Percentiles rank a stretch among this genome's conserved stretches.
Conservation (phyloP, 2,329 filamentous ascomycete species). For the Aspergillus ruber region DNA sequence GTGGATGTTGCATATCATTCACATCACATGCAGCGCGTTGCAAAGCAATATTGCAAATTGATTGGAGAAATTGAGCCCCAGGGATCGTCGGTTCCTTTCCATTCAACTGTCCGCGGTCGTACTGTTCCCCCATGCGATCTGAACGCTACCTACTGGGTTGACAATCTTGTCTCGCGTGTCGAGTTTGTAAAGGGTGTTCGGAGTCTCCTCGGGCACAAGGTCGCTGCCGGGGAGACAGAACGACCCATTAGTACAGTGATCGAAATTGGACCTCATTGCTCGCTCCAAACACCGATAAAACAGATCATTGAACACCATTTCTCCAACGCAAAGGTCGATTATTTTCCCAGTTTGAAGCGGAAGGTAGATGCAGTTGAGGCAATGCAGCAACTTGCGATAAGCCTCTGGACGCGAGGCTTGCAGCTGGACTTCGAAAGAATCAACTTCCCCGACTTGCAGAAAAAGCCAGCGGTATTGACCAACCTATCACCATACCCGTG, state of each 20-base stretch:
- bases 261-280: constrained; percentile 33
- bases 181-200: constrained; percentile 14
- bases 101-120: constrained; percentile 13
- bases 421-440: constrained; percentile 10
- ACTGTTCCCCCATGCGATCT: constrained; percentile 12
- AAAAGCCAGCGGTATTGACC: constrained; percentile 9
- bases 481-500: constrained; percentile 44
- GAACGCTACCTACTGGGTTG: constrained; percentile 20
- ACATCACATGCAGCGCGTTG: constrained; percentile 29
- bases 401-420: constrained; percentile 12
- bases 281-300: constrained; percentile 25
- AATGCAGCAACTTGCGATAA: constrained; percentile 16
- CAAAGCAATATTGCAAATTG: constrained; percentile 10
- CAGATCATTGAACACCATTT: not conserved
- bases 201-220: constrained; percentile 3
- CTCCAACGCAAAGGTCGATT: constrained; percentile 9
- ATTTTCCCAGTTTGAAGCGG: constrained; percentile 19
- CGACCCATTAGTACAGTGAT: constrained; percentile 13
- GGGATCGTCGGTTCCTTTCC: constrained; percentile 10
- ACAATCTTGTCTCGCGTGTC: constrained; percentile 19
- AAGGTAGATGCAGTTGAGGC: constrained; percentile 15
- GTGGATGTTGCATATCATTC: constrained; percentile 41
- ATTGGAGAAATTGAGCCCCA: constrained; percentile 13
- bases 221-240: constrained; percentile 10
- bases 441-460: constrained; percentile 10